Percentiles rank a stretch among this genome's conserved stretches.
Evolutionary conservation across 83 land plant genomes (phyloP).

Genomic region (Larix sibirica): DNA sequence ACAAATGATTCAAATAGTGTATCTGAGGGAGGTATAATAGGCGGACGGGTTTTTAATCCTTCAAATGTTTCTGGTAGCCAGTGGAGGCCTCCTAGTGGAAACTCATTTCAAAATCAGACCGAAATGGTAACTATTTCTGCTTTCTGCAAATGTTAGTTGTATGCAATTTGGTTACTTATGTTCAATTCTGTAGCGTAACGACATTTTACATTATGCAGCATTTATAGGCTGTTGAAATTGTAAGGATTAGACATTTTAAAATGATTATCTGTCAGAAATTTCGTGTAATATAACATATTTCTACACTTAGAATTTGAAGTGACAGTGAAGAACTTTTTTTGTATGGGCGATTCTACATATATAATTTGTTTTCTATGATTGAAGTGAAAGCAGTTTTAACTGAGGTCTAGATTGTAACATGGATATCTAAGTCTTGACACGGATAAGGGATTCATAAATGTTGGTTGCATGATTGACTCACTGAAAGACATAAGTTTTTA

Average conservation of each 20-base stretch:
- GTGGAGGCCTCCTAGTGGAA: slow-evolving; percentile 86
- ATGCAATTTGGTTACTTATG: not conserved
- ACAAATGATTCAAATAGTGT: slow-evolving; percentile 42
- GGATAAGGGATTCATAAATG: not conserved
- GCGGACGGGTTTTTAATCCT: slow-evolving; percentile 50
- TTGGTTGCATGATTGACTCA: not conserved
- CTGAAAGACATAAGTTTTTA: too few relatives aligned
- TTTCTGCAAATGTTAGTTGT: not conserved
- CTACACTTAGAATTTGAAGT: not conserved
- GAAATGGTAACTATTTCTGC: slow-evolving; percentile 39
- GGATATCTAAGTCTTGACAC: not conserved
- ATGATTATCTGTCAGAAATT: not conserved
- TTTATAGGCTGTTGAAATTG: not conserved
- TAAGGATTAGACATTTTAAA: not conserved
- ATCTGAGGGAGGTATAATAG: slow-evolving; percentile 45
- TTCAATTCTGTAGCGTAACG: not conserved
- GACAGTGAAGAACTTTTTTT: too few relatives aligned
- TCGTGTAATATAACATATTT: not conserved
- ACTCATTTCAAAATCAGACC: slow-evolving; percentile 61
- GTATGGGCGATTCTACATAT: not conserved
- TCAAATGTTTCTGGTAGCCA: slow-evolving; percentile 72
- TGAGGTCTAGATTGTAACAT: not conserved
- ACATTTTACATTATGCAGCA: not conserved
- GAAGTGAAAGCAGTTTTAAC: not conserved
- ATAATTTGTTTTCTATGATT: not conserved